Base-by-base conservation (phyloP, 2,329 filamentous ascomycete genomes). In the Neophaeococcomyces aloes region DNA sequence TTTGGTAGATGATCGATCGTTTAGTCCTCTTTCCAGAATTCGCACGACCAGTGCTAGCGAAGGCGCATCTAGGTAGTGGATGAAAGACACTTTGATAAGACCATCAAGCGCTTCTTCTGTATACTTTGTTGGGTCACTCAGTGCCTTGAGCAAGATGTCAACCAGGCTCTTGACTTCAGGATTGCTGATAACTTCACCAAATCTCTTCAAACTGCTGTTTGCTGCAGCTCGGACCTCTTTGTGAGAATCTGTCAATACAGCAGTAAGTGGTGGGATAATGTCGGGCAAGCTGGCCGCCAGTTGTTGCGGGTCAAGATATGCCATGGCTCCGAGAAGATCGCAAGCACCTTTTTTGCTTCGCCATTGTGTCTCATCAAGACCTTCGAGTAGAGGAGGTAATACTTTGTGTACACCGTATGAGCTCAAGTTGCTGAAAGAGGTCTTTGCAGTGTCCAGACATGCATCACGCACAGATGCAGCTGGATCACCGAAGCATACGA, bases 311-410 rank as follows among this genome's bases (percentile, higher is more conserved):
- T 96, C 91, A 25, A 98, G 76, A 61, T 98, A 98, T 4, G 91
- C 93, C 91, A 98, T 98, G 50, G 91, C 91, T 61, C 91, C 91
- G 11, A 98, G 75, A 19, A 94, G 80, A 60, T 98, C 91, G 59
- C 91, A 98, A 42, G 91, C 91, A 55, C 93, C 91, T 68, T 94
- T 94, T 66, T 98, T 96, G 67, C 87, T 96, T 58, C 91, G 83
- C 91, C 91, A 98, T 62, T 96, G 89, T 42, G 85, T 79, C 52
- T 98, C 91, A 51, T 96, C 88, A 7, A 98, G 76, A 46, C 93
- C 91, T 52, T 91, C 81, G 2, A 98, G 75, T 6, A 98, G 75
- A 10, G 85, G 94, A 3, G 91, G 91, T 52, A 98, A 70, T 51
- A 98, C 88, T 59, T 91, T 76, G 66, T 94, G 94, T 47, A 98